phyloP scores from a whole-genome alignment of 2,329 filamentous ascomycete genomes.

The Claviceps sp. region DNA sequence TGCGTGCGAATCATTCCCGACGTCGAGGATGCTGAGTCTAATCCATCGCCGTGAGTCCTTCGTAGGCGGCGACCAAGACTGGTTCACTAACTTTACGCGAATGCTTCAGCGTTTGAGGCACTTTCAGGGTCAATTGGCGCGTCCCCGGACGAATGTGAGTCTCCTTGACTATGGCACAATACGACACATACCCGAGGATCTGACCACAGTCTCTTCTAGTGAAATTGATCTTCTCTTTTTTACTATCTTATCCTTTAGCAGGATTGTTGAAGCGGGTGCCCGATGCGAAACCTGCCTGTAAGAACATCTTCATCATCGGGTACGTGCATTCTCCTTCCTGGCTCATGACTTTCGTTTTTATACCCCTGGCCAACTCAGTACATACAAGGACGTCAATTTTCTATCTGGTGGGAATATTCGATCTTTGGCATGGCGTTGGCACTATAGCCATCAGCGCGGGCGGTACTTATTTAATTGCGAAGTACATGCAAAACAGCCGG shows the following conservation, averaged over 20 bases:
- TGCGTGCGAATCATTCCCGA: background rate
- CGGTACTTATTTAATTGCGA: constrained; percentile 71
- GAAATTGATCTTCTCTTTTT: constrained; percentile 82
- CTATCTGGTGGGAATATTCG: constrained; percentile 86
- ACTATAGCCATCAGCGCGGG: constrained; percentile 69
- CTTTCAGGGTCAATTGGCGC: constrained; percentile 19
- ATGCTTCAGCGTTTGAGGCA: constrained; percentile 19
- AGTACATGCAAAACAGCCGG: constrained; percentile 62
- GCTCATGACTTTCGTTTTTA: too few relatives aligned
- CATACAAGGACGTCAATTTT: constrained; percentile 58
- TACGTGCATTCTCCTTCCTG: constrained; percentile 20
- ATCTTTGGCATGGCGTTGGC: constrained; percentile 72
- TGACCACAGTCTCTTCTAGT: constrained; percentile 38
- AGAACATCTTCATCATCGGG: constrained; percentile 80
- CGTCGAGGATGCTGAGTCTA: constrained; percentile 9
- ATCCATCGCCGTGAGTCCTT: constrained; percentile 12
- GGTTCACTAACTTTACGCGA: background rate
- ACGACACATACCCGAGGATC: background rate
- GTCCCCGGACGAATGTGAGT: constrained; percentile 25
- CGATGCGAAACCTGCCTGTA: constrained; percentile 67
- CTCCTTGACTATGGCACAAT: background rate
- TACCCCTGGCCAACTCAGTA: background rate
- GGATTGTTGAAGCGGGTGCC: constrained; percentile 81
- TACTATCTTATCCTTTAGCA: constrained; percentile 85
- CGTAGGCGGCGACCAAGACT: background rate